A percentile compares a stretch with the other conserved stretches of the same genome.
Conservation (phyloP, 305 asterid species). For the Withania somnifera region DNA sequence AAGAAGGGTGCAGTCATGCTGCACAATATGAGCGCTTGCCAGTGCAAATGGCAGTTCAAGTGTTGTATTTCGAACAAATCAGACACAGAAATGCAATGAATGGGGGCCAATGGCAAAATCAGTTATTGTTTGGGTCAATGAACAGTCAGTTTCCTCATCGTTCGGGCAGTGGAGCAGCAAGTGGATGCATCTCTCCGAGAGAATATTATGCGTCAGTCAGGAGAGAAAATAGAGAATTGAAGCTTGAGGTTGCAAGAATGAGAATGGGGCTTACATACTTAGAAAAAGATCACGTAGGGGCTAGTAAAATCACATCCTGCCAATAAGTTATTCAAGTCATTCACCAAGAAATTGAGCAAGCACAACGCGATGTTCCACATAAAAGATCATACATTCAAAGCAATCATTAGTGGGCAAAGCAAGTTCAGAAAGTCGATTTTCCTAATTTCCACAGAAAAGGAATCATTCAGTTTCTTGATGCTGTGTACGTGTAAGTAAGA, state of each 20-base stretch:
- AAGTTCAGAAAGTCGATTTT: slow-evolving; percentile 40
- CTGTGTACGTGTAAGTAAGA: not conserved
- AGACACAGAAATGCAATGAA: slow-evolving; percentile 75
- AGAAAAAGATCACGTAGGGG: slow-evolving; percentile 86
- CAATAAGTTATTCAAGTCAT: slow-evolving; percentile 55
- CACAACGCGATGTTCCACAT: slow-evolving; percentile 42
- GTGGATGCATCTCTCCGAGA: slow-evolving; percentile 86
- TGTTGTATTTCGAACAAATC: slow-evolving; percentile 78
- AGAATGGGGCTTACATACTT: slow-evolving; percentile 89
- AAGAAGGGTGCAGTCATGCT: slow-evolving; percentile 95
- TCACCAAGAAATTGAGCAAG: slow-evolving; percentile 56
- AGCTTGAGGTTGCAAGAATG: slow-evolving; percentile 91
- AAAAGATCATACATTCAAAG: slow-evolving; percentile 24
- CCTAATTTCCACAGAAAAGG: slow-evolving; percentile 53
- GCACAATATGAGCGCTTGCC: slow-evolving; percentile 90
- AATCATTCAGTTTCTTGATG: slow-evolving; percentile 65
- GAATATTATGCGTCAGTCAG: slow-evolving; percentile 90
- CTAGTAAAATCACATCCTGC: slow-evolving; percentile 62
- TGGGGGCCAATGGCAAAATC: slow-evolving; percentile 33
- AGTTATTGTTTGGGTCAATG: slow-evolving; percentile 38
- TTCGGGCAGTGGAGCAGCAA: slow-evolving; percentile 72
- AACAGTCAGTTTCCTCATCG: slow-evolving; percentile 46
- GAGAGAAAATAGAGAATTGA: slow-evolving; percentile 79
- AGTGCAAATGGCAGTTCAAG: slow-evolving; percentile 87
- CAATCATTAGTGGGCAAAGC: slow-evolving; percentile 28